Base-by-base conservation (phyloP, 306 rosid species). In the Ochetophila trinervis region DNA sequence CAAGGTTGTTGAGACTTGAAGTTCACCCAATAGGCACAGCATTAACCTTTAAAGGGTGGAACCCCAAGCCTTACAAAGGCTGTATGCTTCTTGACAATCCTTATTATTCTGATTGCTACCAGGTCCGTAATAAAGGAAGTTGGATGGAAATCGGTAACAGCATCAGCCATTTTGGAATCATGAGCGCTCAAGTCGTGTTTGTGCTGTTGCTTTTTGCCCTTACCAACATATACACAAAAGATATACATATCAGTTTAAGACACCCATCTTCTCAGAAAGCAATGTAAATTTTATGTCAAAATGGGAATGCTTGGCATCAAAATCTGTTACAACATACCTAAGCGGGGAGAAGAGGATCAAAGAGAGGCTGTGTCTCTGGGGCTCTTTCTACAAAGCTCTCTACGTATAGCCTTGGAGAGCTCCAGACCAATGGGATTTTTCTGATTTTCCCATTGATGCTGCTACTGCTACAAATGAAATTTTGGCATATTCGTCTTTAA, bases 111-210 rank as follows among this genome's bases (percentile, higher is more conserved):
- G 35, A 67, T 68, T 52, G 40, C 10, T 24, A 10, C 69, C 84
- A 90, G 95, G 97, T 90, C 56, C 79, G 83, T 60, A 90, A 90
- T 76, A 90, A 81, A 0, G 97, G 97, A 80, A 90, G 95, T 71
- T 90, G 97, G 95, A 90, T 87, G 97, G 97, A 90, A 77, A 90
- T 90, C 69, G 97, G 97, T 54, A 86, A 84, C 67, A 90, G 97
- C 72, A 90, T 90, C 40, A 86, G 97, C 80, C 97, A 90, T 73
- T 90, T 90, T 40, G 97, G 95, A 58, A 90, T 90, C 30, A 17
- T 90, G 88, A 90, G 95, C 73, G 97, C 97, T 73, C 97, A 90
- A 70, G 92, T 90, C 62, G 95, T 90, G 54, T 90, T 90, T 75
- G 90, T 90, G 65, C 78, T 90, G 32, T 34, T 90, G 76, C 92